A percentile compares a stretch with the other conserved stretches of the same genome.
Evolutionary conservation across 768 basidiomycete species (phyloP).

Genomic region (Paxillus involutus): DNA sequence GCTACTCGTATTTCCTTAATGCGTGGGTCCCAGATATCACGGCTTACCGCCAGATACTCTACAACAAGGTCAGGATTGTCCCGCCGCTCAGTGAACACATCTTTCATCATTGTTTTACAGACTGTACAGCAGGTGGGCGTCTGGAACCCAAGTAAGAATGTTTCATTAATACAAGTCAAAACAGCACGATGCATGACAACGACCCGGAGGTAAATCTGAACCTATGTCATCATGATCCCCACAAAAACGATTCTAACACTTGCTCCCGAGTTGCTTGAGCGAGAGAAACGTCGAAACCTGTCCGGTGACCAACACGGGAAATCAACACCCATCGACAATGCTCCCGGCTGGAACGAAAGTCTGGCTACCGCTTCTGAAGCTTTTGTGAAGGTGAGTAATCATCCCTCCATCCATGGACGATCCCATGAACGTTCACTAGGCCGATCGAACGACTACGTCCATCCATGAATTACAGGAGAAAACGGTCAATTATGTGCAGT

Average conservation of each 20-base stretch:
- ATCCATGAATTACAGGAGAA: constrained; percentile 20
- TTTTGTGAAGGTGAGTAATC: constrained; percentile 49
- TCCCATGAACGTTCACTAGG: constrained; percentile 11
- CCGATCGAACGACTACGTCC: constrained; percentile 19
- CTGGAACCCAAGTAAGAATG: neutral
- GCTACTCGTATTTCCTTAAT: neutral
- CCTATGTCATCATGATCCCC: neutral
- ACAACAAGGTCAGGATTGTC: neutral
- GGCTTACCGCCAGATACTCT: neutral
- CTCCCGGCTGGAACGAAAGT: constrained; percentile 73
- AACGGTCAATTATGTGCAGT: constrained; percentile 19
- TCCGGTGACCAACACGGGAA: constrained; percentile 43
- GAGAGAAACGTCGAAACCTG: constrained; percentile 54
- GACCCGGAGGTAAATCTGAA: constrained; percentile 45
- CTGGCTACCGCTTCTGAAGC: constrained; percentile 69
- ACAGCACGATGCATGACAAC: constrained; percentile 58
- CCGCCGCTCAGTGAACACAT: neutral
- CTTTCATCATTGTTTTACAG: constrained; percentile 10
- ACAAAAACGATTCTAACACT: neutral
- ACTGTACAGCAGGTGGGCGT: constrained; percentile 25
- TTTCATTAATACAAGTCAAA: neutral
- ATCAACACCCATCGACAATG: constrained; percentile 48
- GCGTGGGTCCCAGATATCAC: neutral
- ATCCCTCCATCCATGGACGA: neutral
- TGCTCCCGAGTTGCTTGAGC: constrained; percentile 43